A percentile compares a stretch with the other conserved stretches of the same genome.
phyloP scores from a whole-genome alignment of 75 land plant genomes.

The Pinus taeda region DNA sequence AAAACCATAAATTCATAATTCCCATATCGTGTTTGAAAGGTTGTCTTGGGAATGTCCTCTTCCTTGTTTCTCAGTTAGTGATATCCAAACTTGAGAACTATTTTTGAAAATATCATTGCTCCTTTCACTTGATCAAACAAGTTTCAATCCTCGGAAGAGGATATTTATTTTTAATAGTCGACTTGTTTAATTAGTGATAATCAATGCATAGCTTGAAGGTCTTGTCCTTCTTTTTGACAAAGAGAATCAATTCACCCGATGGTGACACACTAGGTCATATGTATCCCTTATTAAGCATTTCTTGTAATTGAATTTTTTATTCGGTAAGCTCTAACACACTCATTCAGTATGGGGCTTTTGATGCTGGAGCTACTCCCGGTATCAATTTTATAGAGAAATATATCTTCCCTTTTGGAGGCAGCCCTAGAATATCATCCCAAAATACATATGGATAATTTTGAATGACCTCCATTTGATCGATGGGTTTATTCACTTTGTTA shows the following conservation, averaged over 20 bases:
- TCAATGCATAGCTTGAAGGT: background rate
- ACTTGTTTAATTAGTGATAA: background rate
- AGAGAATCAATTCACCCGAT: background rate
- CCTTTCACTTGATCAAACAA: background rate
- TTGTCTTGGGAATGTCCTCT: background rate
- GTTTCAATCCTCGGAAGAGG: background rate
- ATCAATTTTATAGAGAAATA: background rate
- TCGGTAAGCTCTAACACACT: background rate
- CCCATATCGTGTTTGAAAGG: background rate
- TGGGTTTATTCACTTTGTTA: too few species aligned
- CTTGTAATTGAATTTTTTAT: background rate
- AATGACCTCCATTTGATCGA: too few species aligned
- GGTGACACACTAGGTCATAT: background rate
- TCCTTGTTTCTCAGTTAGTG: background rate
- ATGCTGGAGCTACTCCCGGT: background rate
- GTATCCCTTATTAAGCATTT: background rate
- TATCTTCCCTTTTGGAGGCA: background rate
- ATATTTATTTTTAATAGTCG: background rate
- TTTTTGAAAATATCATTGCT: background rate
- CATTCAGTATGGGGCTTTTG: background rate
- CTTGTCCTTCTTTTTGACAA: background rate
- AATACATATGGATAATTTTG: background rate
- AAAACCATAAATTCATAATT: background rate
- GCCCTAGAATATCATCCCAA: background rate
- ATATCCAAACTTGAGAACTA: background rate